Evolutionary conservation across 495 filamentous ascomycete genomes (phyloP).

Genomic region (Platismatia glauca): DNA sequence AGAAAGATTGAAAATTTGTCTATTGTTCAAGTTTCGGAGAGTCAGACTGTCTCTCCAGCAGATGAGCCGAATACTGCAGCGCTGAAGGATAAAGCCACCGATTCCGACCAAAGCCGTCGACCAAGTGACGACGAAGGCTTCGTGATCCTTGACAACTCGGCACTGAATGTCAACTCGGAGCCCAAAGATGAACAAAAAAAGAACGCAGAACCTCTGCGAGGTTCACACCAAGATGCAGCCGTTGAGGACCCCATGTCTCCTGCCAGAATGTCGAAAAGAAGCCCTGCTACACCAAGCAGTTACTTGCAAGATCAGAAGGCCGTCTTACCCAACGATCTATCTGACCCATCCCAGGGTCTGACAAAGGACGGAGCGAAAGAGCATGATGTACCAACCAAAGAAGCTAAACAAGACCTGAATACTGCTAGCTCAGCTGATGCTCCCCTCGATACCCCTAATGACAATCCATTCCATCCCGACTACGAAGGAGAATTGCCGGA

Average conservation of each 20-base stretch:
- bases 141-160: constrained; percentile 5
- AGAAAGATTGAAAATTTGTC: constrained; percentile 22
- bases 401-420: background rate
- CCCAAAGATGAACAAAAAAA: background rate
- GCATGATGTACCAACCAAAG: background rate
- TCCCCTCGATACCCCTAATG: background rate
- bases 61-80: background rate
- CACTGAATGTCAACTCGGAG: constrained; percentile 5
- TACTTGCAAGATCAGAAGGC: background rate
- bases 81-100: background rate
- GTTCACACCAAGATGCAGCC: background rate
- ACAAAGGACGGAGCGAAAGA: background rate
- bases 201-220: background rate
- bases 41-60: background rate
- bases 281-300: background rate
- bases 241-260: no score
- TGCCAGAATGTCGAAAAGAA: background rate
- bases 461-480: constrained; percentile 16
- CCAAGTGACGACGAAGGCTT: constrained; percentile 9
- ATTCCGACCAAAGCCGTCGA: background rate
- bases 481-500: constrained; percentile 11
- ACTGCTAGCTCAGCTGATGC: background rate
- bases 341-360: background rate
- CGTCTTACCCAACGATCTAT: background rate
- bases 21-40: background rate